These are phyloP conservation scores for Saccharum officinarum DNA, from an alignment of 176 grass and related monocot species.

Conservation along the genomic window DNA sequence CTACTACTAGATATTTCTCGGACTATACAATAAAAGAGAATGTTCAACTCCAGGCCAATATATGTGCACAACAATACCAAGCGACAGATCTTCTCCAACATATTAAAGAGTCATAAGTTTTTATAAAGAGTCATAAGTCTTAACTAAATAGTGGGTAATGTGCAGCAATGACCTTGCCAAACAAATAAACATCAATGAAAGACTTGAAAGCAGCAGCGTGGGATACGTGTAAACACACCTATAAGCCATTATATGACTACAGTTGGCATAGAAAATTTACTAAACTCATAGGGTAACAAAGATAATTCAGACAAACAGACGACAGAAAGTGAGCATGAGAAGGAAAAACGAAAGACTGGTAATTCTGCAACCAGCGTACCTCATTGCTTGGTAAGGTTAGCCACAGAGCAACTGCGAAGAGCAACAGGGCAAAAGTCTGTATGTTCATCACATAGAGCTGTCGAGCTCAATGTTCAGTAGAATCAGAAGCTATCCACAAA, in stretches of 20 bases:
- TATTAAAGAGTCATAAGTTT: background rate
- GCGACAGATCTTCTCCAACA: background rate
- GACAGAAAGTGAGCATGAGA: background rate
- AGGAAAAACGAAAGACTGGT: background rate
- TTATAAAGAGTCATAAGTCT: background rate
- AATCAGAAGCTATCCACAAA: conserved; percentile 29
- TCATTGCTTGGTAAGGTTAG: conserved; percentile 3
- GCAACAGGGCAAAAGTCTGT: background rate
- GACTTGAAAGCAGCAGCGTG: background rate
- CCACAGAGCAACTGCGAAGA: background rate
- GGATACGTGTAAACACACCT: background rate
- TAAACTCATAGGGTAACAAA: background rate
- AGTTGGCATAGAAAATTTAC: background rate
- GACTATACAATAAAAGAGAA: background rate
- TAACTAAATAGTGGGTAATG: background rate
- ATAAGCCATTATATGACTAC: background rate
- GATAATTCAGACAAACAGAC: background rate
- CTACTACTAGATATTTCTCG: background rate
- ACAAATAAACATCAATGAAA: background rate
- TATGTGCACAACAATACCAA: background rate
- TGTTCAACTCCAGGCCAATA: background rate
- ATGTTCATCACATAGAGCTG: background rate
- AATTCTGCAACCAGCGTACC: background rate
- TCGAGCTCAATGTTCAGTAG: background rate
- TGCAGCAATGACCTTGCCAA: background rate